A percentile compares a stretch with the other conserved stretches of the same genome.
phyloP scores from a whole-genome alignment of 2,329 filamentous ascomycete genomes.

The Colletotrichum phormii region DNA sequence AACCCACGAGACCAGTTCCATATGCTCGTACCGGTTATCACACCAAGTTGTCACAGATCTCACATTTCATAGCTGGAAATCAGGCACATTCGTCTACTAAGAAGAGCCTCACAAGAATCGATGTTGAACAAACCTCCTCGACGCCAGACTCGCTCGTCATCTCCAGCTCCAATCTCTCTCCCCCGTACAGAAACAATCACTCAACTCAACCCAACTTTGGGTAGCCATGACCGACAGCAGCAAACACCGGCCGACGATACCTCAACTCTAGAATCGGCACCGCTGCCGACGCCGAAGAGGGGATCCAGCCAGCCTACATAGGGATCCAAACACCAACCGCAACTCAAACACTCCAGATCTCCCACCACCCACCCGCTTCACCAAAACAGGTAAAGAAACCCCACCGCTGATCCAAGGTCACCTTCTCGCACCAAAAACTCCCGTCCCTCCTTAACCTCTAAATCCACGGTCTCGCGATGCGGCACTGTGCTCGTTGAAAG shows the following conservation, averaged over 20 bases:
- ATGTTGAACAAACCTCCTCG: no score
- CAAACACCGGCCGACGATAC: background rate
- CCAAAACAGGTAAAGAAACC: background rate
- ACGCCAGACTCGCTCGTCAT: no score
- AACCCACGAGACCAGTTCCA: no score
- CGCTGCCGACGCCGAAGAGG: background rate
- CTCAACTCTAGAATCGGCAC: background rate
- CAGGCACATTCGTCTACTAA: no score
- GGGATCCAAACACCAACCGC: background rate
- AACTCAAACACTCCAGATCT: background rate
- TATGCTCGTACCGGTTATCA: no score
- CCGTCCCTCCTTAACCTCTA: background rate
- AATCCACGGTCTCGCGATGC: background rate
- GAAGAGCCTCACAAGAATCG: no score
- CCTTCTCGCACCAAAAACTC: background rate
- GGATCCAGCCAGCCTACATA: background rate
- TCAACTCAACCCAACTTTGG: background rate
- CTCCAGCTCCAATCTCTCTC: no score
- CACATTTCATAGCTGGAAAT: no score
- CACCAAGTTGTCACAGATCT: no score
- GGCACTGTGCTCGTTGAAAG: background rate
- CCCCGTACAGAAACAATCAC: no score
- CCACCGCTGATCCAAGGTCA: background rate
- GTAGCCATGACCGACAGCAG: background rate
- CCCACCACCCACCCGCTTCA: no score